These are phyloP conservation scores for Bullera alba DNA, from an alignment of 768 basidiomycete genomes.

Conservation along the genomic window DNA sequence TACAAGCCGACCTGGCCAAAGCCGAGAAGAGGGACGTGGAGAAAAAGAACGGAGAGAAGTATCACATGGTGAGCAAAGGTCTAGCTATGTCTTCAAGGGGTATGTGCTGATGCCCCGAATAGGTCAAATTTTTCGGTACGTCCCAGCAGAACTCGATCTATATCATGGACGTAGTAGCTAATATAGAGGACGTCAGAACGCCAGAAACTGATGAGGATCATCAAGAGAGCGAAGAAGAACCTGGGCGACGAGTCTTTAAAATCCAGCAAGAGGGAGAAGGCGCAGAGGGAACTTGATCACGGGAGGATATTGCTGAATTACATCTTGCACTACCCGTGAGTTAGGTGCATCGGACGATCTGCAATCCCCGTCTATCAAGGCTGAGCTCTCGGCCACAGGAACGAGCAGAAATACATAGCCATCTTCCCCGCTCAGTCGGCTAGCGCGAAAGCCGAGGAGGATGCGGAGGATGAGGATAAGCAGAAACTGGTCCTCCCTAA, in stretches of 20 bases:
- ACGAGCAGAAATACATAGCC: slow-evolving; percentile 78
- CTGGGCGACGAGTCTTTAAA: slow-evolving; percentile 1
- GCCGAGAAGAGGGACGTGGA: slow-evolving; percentile 42
- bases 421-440: slow-evolving; percentile 57
- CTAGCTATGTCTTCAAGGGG: neutral
- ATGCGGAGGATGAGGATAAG: neutral
- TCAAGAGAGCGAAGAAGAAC: slow-evolving; percentile 47
- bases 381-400: slow-evolving; percentile 39
- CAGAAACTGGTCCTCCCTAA: slow-evolving; percentile 13
- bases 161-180: neutral
- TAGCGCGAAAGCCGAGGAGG: slow-evolving; percentile 6
- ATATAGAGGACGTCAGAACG: slow-evolving; percentile 57
- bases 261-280: slow-evolving; percentile 64
- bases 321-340: slow-evolving; percentile 57
- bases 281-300: slow-evolving; percentile 51
- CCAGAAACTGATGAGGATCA: slow-evolving; percentile 72
- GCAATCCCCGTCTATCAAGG: neutral
- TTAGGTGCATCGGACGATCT: slow-evolving; percentile 4
- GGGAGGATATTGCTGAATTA: slow-evolving; percentile 87
- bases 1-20: slow-evolving; percentile 53
- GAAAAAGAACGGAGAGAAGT: slow-evolving; percentile 64
- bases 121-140: slow-evolving; percentile 84
- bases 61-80: slow-evolving; percentile 58
- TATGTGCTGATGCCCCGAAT: neutral
- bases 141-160: neutral